Evolutionary conservation across 2,329 filamentous ascomycete genomes (phyloP).

Genomic region (Epichloe festucae): DNA sequence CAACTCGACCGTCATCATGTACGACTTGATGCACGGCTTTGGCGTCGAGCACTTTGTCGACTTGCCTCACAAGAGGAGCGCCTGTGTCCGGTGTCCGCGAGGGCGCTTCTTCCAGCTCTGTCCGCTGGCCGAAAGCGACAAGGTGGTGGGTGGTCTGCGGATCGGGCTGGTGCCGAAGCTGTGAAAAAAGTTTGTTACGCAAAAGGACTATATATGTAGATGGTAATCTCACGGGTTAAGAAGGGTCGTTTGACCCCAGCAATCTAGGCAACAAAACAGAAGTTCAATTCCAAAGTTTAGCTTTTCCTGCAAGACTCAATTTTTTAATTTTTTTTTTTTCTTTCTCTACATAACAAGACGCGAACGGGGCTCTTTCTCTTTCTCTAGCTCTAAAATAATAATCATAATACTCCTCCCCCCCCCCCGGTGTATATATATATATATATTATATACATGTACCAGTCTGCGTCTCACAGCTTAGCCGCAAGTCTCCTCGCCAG

Average conservation of each 20-base stretch:
- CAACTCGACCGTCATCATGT: constrained; percentile 56
- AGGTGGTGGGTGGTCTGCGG: constrained; percentile 39
- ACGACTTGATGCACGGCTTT: constrained; percentile 63
- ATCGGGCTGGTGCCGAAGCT: constrained; percentile 42
- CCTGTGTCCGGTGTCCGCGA: constrained; percentile 49
- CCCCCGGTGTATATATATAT: too few relatives aligned
- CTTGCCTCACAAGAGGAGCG: constrained; percentile 58
- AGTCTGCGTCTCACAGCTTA: constrained; percentile 25
- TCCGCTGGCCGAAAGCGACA: constrained; percentile 43
- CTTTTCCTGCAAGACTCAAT: too few relatives aligned
- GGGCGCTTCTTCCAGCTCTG: constrained; percentile 59
- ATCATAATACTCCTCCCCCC: too few relatives aligned
- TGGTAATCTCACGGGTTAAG: not conserved
- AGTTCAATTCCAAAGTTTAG: too few relatives aligned
- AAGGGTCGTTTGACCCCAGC: not conserved
- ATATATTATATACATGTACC: too few relatives aligned
- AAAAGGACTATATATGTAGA: not conserved
- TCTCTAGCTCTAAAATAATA: not conserved
- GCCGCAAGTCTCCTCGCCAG: constrained; percentile 34
- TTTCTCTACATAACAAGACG: too few relatives aligned
- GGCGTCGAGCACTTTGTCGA: constrained; percentile 61
- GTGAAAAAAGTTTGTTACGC: constrained; percentile 15
- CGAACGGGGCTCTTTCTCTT: not conserved
- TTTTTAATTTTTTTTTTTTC: too few relatives aligned
- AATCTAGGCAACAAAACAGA: too few relatives aligned